These are phyloP conservation scores for Mrakiaceae sp. DNA, from an alignment of 1,284 basidiomycete species.

Conservation along the genomic window DNA sequence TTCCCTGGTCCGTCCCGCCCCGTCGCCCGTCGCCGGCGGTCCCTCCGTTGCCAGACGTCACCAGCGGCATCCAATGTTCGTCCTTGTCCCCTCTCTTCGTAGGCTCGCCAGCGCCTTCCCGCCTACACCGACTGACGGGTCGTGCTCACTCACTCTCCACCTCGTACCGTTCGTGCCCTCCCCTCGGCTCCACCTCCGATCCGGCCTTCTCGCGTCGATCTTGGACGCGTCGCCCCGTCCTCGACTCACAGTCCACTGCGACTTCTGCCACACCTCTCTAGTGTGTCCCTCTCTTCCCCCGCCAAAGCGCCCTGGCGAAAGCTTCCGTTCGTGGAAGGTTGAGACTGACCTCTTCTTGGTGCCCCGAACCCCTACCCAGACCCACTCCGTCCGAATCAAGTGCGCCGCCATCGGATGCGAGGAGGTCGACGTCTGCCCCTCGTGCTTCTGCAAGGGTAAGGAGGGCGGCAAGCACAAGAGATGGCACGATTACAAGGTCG, in stretches of 20 bases:
- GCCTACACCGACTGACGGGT: neutral
- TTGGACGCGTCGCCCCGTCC: neutral
- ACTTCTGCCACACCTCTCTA: constrained; percentile 29
- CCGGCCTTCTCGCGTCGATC: neutral
- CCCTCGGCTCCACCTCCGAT: neutral
- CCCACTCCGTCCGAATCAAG: constrained; percentile 82
- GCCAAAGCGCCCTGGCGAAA: neutral
- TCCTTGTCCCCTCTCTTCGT: neutral
- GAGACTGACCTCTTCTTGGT: neutral
- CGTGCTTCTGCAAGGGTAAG: constrained; percentile 84
- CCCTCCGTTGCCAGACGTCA: neutral
- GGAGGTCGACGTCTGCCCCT: constrained; percentile 76
- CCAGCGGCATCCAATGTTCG: constrained; percentile 13
- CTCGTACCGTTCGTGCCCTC: neutral
- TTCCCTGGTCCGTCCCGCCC: neutral
- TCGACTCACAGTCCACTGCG: constrained; percentile 29
- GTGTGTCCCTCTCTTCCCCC: constrained; percentile 1
- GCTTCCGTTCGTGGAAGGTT: constrained; percentile 26
- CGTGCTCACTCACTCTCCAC: neutral
- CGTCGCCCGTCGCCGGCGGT: neutral
- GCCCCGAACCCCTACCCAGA: constrained; percentile 27
- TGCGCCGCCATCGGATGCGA: constrained; percentile 72
- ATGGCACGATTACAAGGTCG: constrained; percentile 83
- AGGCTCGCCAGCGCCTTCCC: neutral
- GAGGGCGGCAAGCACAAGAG: constrained; percentile 79